Evolutionary conservation across 2,329 filamentous ascomycete genomes (phyloP).

Genomic region (Paecilomyces sp.): DNA sequence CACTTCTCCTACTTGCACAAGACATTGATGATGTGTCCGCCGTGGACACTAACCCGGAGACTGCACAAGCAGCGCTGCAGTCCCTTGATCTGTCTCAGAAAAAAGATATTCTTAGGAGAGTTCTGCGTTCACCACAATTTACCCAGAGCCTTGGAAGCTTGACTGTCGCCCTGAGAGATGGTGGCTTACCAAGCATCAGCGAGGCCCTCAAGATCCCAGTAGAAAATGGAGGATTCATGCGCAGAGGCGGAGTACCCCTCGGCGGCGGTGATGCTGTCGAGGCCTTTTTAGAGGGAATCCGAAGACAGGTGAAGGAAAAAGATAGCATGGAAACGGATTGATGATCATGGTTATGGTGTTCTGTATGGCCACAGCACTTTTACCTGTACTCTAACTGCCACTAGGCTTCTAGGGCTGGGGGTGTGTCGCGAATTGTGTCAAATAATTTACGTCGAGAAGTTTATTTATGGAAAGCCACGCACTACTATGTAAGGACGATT

Average conservation of each 20-base stretch:
- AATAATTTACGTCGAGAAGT: background rate
- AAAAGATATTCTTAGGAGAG: conserved; percentile 69
- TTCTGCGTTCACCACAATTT: conserved; percentile 85
- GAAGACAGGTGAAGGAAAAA: conserved; percentile 62
- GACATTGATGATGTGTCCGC: conserved; percentile 55
- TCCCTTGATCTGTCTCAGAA: conserved; percentile 71
- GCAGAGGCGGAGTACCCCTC: conserved; percentile 70
- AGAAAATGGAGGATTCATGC: conserved; percentile 74
- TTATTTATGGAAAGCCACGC: background rate
- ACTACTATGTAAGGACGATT: background rate
- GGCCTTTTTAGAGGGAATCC: conserved; percentile 85
- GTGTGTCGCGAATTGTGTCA: background rate
- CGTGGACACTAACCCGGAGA: conserved; percentile 60
- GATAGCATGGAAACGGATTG: conserved; percentile 40
- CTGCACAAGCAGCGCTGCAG: conserved; percentile 64
- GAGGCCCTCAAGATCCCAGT: conserved; percentile 77
- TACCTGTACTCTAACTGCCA: background rate
- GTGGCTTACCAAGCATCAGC: conserved; percentile 80
- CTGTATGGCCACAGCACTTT: background rate
- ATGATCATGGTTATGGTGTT: conserved; percentile 2
- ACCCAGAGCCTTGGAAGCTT: conserved; percentile 77
- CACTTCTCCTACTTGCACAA: conserved; percentile 69
- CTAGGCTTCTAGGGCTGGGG: background rate
- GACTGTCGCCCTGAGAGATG: conserved; percentile 81
- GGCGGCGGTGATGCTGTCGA: conserved; percentile 85